phyloP scores from a whole-genome alignment of 2,329 filamentous ascomycete species.

The Alternaria atra region DNA sequence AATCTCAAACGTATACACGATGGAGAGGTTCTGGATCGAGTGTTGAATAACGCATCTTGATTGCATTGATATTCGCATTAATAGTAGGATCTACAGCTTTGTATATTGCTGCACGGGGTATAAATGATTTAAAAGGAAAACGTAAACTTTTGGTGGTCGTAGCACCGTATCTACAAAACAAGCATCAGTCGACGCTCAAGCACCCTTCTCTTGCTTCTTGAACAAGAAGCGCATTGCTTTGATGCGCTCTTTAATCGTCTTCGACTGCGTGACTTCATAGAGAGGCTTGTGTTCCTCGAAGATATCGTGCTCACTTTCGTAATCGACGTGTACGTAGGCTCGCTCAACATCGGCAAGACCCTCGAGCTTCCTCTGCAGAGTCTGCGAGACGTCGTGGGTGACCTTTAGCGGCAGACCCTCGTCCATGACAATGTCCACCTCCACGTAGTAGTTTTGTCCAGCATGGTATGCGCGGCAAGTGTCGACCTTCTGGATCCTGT shows the following conservation, averaged over 20 bases:
- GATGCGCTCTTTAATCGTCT: conserved; percentile 46
- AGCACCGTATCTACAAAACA: neutral
- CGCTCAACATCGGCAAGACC: conserved; percentile 54
- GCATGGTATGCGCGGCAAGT: conserved; percentile 69
- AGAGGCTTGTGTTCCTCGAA: conserved; percentile 53
- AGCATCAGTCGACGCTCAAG: neutral
- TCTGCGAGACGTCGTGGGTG: conserved; percentile 68
- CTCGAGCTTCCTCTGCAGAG: conserved; percentile 69
- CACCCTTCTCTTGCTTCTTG: conserved; percentile 19
- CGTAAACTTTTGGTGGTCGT: neutral
- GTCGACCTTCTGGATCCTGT: conserved; percentile 65
- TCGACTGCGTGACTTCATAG: conserved; percentile 45
- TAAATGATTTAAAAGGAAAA: neutral
- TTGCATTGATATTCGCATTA: neutral
- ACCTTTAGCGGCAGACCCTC: conserved; percentile 63
- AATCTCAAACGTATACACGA: neutral
- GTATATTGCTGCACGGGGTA: conserved; percentile 1
- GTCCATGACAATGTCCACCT: conserved; percentile 70
- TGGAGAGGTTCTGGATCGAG: too few relatives aligned
- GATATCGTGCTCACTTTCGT: conserved; percentile 52
- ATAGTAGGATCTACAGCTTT: neutral
- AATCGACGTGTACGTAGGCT: conserved; percentile 62
- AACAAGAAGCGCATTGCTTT: conserved; percentile 37
- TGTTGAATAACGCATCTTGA: neutral
- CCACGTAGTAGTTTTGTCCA: conserved; percentile 69